Evolutionary conservation across 805 yeast species (phyloP).

Genomic region (Sugiyamaella smithiae): DNA sequence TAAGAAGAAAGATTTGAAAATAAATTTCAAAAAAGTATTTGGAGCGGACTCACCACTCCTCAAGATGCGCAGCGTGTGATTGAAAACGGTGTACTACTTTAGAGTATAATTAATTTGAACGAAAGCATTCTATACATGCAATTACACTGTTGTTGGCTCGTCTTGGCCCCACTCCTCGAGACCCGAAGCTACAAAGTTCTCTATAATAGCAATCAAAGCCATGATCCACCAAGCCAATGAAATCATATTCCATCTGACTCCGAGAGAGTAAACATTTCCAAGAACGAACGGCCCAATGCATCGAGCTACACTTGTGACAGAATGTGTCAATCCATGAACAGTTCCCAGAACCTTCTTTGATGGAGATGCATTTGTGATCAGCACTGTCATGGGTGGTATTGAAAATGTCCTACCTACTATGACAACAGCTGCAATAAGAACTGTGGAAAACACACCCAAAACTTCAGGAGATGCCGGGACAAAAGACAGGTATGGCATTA

Average conservation of each 20-base stretch:
- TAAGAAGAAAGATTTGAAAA: conserved; percentile 20
- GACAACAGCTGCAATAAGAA: conserved; percentile 19
- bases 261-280: conserved; percentile 27
- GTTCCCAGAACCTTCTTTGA: conserved; percentile 26
- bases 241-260: conserved; percentile 22
- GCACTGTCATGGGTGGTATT: conserved; percentile 27
- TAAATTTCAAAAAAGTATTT: conserved; percentile 23
- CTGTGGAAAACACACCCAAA: conserved; percentile 9
- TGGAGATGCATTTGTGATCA: conserved; percentile 29
- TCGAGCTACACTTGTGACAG: conserved; percentile 23
- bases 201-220: conserved; percentile 21
- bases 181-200: conserved; percentile 19
- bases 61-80: not conserved
- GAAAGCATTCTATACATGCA: not conserved
- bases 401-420: conserved; percentile 27
- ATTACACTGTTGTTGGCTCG: conserved; percentile 1
- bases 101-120: no score
- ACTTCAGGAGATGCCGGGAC: conserved; percentile 18
- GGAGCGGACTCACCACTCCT: conserved; percentile 24
- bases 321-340: conserved; percentile 27
- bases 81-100: not conserved
- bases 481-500: conserved; percentile 44
- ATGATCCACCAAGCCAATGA: conserved; percentile 28
- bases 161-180: conserved; percentile 26
- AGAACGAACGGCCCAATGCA: conserved; percentile 26